Evolutionary conservation across 2,329 filamentous ascomycete genomes (phyloP).

Genomic region (Endothia cerciana): DNA sequence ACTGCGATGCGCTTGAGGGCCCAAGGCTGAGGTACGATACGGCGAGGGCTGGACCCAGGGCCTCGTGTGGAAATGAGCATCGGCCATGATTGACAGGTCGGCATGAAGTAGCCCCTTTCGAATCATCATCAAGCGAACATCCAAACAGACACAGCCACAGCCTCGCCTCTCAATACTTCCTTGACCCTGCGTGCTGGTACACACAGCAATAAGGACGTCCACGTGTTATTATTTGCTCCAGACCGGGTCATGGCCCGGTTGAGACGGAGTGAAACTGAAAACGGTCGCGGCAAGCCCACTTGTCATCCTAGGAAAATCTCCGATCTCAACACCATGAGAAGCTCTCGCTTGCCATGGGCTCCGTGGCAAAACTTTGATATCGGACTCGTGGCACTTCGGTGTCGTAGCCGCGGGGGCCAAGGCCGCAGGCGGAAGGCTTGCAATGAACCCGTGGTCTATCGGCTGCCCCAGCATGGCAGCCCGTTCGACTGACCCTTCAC

Average conservation of each 20-base stretch:
- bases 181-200: no score
- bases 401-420: background rate
- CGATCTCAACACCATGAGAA: background rate
- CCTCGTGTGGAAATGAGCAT: conserved; percentile 12
- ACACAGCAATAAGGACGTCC: background rate
- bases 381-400: conserved; percentile 5
- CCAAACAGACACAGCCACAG: conserved; percentile 14
- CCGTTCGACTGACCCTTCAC: no score
- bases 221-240: background rate
- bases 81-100: conserved; percentile 3
- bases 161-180: background rate
- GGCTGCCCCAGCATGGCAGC: background rate
- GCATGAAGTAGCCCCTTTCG: conserved; percentile 17
- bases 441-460: conserved; percentile 10
- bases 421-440: conserved; percentile 12
- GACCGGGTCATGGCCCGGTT: conserved; percentile 22
- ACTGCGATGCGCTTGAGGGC: background rate
- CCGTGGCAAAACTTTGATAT: background rate
- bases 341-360: background rate
- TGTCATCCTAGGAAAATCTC: conserved; percentile 27
- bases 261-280: conserved; percentile 25
- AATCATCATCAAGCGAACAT: background rate
- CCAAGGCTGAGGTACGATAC: background rate
- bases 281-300: conserved; percentile 27
- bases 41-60: background rate